These are phyloP conservation scores for Alternaria dauci DNA, from an alignment of 2,329 filamentous ascomycete species.

Conservation along the genomic window DNA sequence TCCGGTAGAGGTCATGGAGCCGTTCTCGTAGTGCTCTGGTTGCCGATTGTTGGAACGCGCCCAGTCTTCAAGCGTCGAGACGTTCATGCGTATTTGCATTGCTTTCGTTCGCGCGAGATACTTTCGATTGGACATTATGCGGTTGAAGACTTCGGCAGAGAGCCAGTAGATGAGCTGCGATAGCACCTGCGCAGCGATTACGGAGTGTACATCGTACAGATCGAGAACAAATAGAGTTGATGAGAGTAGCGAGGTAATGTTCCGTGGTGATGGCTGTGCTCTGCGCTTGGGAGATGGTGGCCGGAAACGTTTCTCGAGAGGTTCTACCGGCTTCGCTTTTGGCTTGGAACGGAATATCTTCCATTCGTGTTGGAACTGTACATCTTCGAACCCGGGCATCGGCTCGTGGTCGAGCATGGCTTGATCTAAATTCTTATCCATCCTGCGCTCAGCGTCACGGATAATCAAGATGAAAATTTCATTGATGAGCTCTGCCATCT, in stretches of 20 bases:
- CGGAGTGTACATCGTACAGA: slow-evolving; percentile 98
- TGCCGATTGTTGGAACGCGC: slow-evolving; percentile 90
- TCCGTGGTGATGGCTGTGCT: slow-evolving; percentile 90
- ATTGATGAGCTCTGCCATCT: slow-evolving; percentile 93
- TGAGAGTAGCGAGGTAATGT: slow-evolving; percentile 92
- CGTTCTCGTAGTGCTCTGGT: slow-evolving; percentile 94
- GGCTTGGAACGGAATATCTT: slow-evolving; percentile 93
- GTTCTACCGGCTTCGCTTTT: slow-evolving; percentile 84
- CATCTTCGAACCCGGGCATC: slow-evolving; percentile 95
- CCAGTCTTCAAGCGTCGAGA: slow-evolving; percentile 96
- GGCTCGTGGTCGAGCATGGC: slow-evolving; percentile 98
- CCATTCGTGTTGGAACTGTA: slow-evolving; percentile 98
- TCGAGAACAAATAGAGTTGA: slow-evolving; percentile 97
- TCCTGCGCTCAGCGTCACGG: slow-evolving; percentile 89
- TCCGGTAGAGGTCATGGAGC: slow-evolving; percentile 82
- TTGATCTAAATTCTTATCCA: slow-evolving; percentile 92
- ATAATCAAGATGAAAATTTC: slow-evolving; percentile 99
- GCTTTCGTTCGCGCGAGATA: slow-evolving; percentile 96
- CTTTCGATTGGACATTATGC: slow-evolving; percentile 94
- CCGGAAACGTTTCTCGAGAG: slow-evolving; percentile 86
- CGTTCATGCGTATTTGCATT: slow-evolving; percentile 99
- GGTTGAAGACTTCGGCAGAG: slow-evolving; percentile 94
- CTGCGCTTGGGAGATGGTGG: slow-evolving; percentile 93
- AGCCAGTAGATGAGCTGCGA: slow-evolving; percentile 97
- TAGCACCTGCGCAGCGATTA: slow-evolving; percentile 90